These are phyloP conservation scores for Apodospora peruviana DNA, from an alignment of 495 filamentous ascomycete genomes.

Conservation along the genomic window DNA sequence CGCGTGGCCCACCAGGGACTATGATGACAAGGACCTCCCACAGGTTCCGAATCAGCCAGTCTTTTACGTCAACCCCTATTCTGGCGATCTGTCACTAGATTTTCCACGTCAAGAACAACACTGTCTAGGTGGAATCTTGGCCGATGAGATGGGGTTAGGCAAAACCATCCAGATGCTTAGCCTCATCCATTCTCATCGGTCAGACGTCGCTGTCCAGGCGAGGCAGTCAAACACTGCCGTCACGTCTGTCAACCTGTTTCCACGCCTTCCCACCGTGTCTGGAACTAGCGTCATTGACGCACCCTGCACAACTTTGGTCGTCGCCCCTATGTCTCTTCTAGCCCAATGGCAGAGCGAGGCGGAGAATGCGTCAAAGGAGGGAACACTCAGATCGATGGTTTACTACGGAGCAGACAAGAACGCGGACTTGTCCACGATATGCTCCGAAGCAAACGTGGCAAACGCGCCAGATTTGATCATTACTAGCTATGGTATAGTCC, in stretches of 20 bases:
- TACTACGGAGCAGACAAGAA: conserved; percentile 89
- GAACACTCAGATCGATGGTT: conserved; percentile 73
- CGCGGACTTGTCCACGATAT: conserved; percentile 67
- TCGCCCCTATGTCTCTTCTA: conserved; percentile 90
- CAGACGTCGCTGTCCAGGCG: conserved; percentile 51
- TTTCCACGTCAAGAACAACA: conserved; percentile 93
- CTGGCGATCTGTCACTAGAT: conserved; percentile 85
- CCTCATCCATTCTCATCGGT: conserved; percentile 79
- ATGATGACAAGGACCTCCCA: conserved; percentile 71
- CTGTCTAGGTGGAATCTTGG: conserved; percentile 88
- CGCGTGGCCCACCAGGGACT: conserved; percentile 78
- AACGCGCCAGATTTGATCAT: conserved; percentile 85
- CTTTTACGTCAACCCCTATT: conserved; percentile 97
- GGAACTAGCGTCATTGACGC: conserved; percentile 52
- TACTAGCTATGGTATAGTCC: conserved; percentile 89
- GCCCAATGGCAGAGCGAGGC: conserved; percentile 97
- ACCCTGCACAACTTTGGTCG: conserved; percentile 86
- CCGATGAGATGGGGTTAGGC: conserved; percentile 87
- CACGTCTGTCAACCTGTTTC: conserved; percentile 40
- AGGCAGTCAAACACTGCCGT: conserved; percentile 39
- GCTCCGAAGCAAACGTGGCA: conserved; percentile 64
- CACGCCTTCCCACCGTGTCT: conserved; percentile 52
- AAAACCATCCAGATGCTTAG: conserved; percentile 98
- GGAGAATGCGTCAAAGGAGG: conserved; percentile 74
- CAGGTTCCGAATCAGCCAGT: conserved; percentile 53